Evolutionary conservation across 768 basidiomycete genomes (phyloP).

Genomic region (Coprinellus aureogranulatus): DNA sequence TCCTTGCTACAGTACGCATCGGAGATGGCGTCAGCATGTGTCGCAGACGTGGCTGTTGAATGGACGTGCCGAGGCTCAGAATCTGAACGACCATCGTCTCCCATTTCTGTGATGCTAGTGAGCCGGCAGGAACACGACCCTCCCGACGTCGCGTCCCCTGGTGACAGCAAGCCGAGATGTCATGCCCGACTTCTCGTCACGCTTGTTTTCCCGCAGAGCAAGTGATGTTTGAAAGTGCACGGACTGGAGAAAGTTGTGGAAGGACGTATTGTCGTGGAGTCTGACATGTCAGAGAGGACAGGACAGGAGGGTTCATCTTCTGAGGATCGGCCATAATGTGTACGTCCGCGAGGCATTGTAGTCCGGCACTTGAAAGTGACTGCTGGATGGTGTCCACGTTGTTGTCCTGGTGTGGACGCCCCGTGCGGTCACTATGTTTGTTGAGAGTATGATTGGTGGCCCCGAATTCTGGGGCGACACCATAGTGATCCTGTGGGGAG

Average conservation of each 20-base stretch:
- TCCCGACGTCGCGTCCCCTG: constrained; percentile 25
- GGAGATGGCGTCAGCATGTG: constrained; percentile 29
- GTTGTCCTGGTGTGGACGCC: background rate
- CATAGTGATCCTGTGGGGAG: too few relatives aligned
- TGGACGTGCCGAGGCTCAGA: constrained; percentile 37
- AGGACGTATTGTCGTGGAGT: constrained; percentile 46
- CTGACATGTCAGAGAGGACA: constrained; percentile 23
- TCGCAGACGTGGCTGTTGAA: constrained; percentile 33
- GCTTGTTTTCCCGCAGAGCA: constrained; percentile 66
- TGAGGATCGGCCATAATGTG: constrained; percentile 8
- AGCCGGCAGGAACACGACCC: constrained; percentile 49
- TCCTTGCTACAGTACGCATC: constrained; percentile 11
- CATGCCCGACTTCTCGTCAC: constrained; percentile 53
- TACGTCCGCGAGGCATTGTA: constrained; percentile 13
- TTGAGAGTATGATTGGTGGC: too few relatives aligned
- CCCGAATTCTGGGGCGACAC: too few relatives aligned
- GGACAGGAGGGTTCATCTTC: constrained; percentile 15
- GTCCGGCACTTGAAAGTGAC: constrained; percentile 2
- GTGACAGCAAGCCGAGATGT: constrained; percentile 49
- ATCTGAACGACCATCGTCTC: constrained; percentile 30
- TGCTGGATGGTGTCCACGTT: background rate
- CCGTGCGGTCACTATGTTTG: too few relatives aligned
- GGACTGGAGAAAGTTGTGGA: constrained; percentile 76
- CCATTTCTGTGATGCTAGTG: constrained; percentile 55
- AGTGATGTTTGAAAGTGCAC: constrained; percentile 55